Evolutionary conservation across 2,329 filamentous ascomycete species (phyloP).

Genomic region (Apiospora pterosperma): DNA sequence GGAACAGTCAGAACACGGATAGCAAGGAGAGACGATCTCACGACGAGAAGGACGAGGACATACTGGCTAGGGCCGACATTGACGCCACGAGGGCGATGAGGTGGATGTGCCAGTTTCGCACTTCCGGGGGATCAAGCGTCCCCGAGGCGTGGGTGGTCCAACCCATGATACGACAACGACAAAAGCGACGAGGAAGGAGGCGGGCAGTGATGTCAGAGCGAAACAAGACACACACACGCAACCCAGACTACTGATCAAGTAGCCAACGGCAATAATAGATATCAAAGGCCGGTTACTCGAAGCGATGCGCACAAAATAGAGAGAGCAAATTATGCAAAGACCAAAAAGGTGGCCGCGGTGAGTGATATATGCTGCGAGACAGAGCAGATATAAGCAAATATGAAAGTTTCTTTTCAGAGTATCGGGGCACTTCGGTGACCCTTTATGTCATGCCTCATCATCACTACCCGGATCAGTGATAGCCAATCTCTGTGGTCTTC

Average conservation of each 20-base stretch:
- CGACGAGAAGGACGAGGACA: conserved; percentile 2
- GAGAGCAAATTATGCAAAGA: neutral
- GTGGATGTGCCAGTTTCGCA: conserved; percentile 31
- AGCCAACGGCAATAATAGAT: neutral
- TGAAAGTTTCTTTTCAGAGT: neutral
- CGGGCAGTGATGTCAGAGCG: neutral
- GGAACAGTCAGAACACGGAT: neutral
- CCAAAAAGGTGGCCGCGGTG: neutral
- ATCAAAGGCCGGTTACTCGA: neutral
- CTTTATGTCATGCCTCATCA: neutral
- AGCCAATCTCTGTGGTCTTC: neutral
- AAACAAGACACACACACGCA: neutral
- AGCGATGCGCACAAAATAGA: neutral
- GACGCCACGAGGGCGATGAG: conserved; percentile 28
- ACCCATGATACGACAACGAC: neutral
- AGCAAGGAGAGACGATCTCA: neutral
- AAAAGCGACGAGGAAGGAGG: neutral
- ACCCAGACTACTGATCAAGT: neutral
- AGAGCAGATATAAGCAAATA: neutral
- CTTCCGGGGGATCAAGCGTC: conserved; percentile 29
- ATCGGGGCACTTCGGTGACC: neutral
- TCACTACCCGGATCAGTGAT: neutral
- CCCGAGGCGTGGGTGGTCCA: conserved; percentile 28
- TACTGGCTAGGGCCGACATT: conserved; percentile 32
- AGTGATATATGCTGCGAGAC: neutral